Percentiles rank a stretch among this genome's conserved stretches.
Conservation (phyloP, 164 flowering plant species). For the Kingdonia uniflora region DNA sequence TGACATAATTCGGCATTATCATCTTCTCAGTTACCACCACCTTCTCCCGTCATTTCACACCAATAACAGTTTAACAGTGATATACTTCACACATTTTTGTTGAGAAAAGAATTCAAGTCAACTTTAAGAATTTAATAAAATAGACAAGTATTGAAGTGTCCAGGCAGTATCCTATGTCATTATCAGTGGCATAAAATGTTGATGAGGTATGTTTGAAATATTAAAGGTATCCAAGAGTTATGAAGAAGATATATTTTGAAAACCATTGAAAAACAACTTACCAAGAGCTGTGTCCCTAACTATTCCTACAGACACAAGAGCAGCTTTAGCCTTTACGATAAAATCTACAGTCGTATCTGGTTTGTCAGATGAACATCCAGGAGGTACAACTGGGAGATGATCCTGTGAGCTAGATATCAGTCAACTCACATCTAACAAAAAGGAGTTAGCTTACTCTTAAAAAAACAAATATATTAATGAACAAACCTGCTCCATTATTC, state of each 20-base stretch:
- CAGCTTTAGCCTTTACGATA: slow-evolving; percentile 73
- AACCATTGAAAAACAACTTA: slow-evolving; percentile 16
- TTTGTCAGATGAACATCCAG: slow-evolving; percentile 76
- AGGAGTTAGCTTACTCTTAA: slow-evolving; percentile 1
- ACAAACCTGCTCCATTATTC: slow-evolving; percentile 84
- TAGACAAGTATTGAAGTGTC: no score
- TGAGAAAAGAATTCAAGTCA: no score
- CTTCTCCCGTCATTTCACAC: no score
- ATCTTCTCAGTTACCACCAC: no score
- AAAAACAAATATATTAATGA: neutral
- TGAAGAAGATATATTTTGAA: neutral
- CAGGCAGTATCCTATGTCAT: no score
- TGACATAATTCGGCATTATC: no score
- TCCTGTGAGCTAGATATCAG: slow-evolving; percentile 39
- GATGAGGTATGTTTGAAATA: no score
- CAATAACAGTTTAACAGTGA: no score
- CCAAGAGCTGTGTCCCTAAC: slow-evolving; percentile 71
- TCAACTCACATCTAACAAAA: slow-evolving; percentile 9
- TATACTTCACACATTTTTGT: no score
- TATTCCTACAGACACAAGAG: slow-evolving; percentile 88
- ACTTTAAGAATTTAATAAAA: no score
- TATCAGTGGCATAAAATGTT: no score
- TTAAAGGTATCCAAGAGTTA: no score
- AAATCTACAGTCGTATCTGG: slow-evolving; percentile 71
- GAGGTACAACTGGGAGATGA: slow-evolving; percentile 74